Percentiles rank a stretch among this genome's conserved stretches.
Conservation (phyloP, 495 filamentous ascomycete genomes). For the Aspergillus cristatus region DNA sequence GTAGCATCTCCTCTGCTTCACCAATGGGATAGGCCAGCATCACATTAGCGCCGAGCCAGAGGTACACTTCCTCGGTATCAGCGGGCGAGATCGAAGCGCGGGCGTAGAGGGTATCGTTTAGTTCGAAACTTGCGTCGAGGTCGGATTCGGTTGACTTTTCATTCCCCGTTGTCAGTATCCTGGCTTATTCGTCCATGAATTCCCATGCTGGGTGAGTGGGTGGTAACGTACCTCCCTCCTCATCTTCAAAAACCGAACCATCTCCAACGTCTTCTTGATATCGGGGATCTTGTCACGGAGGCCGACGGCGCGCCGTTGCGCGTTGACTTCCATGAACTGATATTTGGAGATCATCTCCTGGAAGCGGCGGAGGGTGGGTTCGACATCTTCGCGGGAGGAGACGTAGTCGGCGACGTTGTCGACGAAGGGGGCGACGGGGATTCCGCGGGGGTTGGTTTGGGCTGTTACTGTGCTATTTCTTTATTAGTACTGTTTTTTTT, state of each 20-base stretch:
- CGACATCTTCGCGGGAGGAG: constrained; percentile 74
- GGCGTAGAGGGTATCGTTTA: constrained; percentile 93
- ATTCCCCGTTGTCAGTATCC: not conserved
- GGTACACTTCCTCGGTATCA: constrained; percentile 87
- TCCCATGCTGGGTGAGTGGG: no score
- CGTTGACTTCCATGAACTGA: constrained; percentile 98
- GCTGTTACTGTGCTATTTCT: constrained; percentile 19
- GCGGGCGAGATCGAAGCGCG: constrained; percentile 71
- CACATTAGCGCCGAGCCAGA: constrained; percentile 97
- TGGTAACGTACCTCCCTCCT: constrained; percentile 28
- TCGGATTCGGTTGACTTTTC: constrained; percentile 6
- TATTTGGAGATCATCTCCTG: constrained; percentile 99
- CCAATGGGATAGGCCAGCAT: constrained; percentile 91
- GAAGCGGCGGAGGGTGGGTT: constrained; percentile 80
- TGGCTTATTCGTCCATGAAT: constrained; percentile 15
- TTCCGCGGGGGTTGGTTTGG: constrained; percentile 81
- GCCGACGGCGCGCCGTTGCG: constrained; percentile 68
- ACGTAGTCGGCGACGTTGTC: constrained; percentile 96
- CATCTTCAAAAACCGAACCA: constrained; percentile 69
- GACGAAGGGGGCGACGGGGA: constrained; percentile 90
- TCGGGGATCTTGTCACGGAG: constrained; percentile 94
- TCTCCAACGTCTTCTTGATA: constrained; percentile 95
- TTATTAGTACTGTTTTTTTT: not conserved
- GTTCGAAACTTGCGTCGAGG: constrained; percentile 86
- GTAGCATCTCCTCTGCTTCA: constrained; percentile 73